A percentile compares a stretch with the other conserved stretches of the same genome.
Conservation (phyloP, 2,329 filamentous ascomycete genomes). For the Colletotrichum lini region DNA sequence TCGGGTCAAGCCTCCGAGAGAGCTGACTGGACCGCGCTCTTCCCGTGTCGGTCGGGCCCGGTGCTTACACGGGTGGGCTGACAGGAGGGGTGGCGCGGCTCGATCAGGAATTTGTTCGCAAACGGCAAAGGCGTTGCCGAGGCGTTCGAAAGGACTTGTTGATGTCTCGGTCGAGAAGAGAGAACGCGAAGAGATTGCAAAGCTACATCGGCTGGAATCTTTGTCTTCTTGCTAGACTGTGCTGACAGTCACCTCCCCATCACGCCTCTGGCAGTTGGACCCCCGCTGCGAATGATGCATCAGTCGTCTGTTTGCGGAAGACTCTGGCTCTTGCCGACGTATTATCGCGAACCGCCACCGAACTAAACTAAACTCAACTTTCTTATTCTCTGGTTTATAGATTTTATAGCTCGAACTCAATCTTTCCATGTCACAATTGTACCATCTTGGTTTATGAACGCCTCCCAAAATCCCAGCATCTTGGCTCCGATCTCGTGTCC, state of each 20-base stretch:
- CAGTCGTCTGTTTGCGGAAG: constrained; percentile 28
- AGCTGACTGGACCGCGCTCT: not conserved
- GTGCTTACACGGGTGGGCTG: constrained; percentile 2
- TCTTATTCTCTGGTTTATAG: constrained; percentile 5
- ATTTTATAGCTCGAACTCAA: not conserved
- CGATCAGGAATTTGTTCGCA: constrained; percentile 26
- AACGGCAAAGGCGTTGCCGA: constrained; percentile 29
- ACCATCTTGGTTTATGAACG: constrained; percentile 16
- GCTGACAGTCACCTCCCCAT: not conserved
- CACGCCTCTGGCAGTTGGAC: not conserved
- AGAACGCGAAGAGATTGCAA: constrained; percentile 26
- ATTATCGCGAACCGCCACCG: constrained; percentile 17
- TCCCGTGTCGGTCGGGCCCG: not conserved
- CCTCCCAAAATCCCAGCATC: constrained; percentile 3
- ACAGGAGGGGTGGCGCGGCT: too few species aligned
- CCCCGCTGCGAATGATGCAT: constrained; percentile 2
- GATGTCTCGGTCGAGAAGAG: constrained; percentile 33
- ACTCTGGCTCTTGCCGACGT: constrained; percentile 30
- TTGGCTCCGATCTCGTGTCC: not conserved
- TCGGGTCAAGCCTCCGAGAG: constrained; percentile 10
- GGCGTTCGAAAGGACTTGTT: constrained; percentile 32
- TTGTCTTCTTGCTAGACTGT: not conserved
- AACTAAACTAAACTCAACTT: constrained; percentile 6
- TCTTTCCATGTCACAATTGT: not conserved
- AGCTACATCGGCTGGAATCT: constrained; percentile 23